A percentile compares a stretch with the other conserved stretches of the same genome.
These are phyloP conservation scores for Psilocybe subaeruginosa DNA, from an alignment of 768 basidiomycete species.

Conservation along the genomic window DNA sequence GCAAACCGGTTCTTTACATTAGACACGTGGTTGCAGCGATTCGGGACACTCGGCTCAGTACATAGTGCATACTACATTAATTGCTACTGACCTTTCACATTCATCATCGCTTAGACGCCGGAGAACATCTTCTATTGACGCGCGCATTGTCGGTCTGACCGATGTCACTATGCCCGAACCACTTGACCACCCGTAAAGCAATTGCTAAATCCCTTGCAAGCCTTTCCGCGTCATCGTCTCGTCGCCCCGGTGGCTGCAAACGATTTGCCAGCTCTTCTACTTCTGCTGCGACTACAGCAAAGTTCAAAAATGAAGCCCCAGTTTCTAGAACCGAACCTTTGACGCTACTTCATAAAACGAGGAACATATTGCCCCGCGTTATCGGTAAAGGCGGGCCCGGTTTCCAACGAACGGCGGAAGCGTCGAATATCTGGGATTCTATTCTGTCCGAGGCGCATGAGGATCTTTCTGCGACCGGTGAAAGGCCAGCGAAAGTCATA, in stretches of 20 bases:
- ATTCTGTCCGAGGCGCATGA: slow-evolving; percentile 40
- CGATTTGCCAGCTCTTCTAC: slow-evolving; percentile 12
- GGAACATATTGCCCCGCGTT: slow-evolving; percentile 46
- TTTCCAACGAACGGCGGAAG: slow-evolving; percentile 27
- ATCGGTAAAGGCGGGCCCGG: slow-evolving; percentile 27
- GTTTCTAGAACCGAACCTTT: slow-evolving; percentile 33
- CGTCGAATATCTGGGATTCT: slow-evolving; percentile 48
- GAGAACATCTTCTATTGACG: neutral
- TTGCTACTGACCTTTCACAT: neutral
- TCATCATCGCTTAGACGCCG: neutral
- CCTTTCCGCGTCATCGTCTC: neutral
- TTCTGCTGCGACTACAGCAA: neutral
- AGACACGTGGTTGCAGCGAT: too few relatives aligned
- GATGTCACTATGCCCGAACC: neutral
- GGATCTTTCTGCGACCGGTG: slow-evolving; percentile 32
- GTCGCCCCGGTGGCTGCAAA: neutral
- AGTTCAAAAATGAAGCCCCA: neutral
- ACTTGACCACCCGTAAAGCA: neutral
- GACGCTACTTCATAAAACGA: slow-evolving; percentile 53
- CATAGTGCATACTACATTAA: too few relatives aligned
- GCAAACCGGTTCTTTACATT: too few relatives aligned
- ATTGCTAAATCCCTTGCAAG: neutral
- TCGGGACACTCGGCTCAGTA: too few relatives aligned
- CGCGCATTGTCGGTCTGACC: neutral
- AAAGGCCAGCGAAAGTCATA: slow-evolving; percentile 45